Conservation (phyloP, 192 early-diverging fungal species). For the Umbelopsis sp. region DNA sequence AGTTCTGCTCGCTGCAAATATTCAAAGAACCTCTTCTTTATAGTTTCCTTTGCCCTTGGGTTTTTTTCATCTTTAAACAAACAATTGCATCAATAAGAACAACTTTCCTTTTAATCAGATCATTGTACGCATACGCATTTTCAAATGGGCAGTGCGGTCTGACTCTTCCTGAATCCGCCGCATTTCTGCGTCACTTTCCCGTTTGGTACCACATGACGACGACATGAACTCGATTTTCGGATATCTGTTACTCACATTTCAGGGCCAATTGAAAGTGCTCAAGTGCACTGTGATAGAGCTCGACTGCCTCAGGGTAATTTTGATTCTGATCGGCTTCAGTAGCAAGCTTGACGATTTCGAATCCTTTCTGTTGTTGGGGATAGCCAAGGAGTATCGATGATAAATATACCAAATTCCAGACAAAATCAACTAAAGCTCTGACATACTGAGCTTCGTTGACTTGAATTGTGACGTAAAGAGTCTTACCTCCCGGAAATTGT, state of each 20-base stretch:
- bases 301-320: conserved; percentile 91
- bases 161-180: too few relatives aligned
- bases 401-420: neutral
- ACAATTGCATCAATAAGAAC: too few relatives aligned
- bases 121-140: neutral
- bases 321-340: conserved; percentile 89
- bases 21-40: conserved; percentile 89
- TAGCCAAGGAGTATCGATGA: neutral
- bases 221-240: too few relatives aligned
- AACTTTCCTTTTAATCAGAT: neutral
- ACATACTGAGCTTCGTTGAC: too few relatives aligned
- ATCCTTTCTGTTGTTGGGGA: conserved; percentile 65
- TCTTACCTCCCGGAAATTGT: conserved; percentile 19
- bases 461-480: neutral
- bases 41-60: conserved; percentile 78
- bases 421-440: too few relatives aligned
- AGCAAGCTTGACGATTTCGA: conserved; percentile 91
- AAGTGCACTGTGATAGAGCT: conserved; percentile 84
- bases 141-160: too few relatives aligned
- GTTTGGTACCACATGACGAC: too few relatives aligned
- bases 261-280: conserved; percentile 94
- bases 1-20: conserved; percentile 93
- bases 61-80: conserved; percentile 86
- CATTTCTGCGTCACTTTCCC: too few relatives aligned
- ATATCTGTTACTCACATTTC: conserved; percentile 70